Conservation (phyloP, 208 protist species). For the Acanthamoeba sp. region DNA sequence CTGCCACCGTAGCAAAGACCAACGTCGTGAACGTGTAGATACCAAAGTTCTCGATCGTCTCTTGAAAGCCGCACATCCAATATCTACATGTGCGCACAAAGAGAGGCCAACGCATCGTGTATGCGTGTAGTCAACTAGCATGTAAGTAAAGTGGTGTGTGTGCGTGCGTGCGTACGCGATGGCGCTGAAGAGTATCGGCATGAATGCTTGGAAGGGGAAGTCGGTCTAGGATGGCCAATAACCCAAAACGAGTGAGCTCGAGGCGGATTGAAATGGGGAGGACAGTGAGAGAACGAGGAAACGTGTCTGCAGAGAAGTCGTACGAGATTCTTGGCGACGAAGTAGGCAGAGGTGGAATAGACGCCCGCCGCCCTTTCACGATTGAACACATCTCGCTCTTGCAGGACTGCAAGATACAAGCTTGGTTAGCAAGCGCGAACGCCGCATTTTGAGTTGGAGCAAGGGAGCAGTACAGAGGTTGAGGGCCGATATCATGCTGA, state of each 20-base stretch:
- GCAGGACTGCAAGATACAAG: neutral
- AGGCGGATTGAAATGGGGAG: neutral
- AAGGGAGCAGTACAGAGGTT: conserved; percentile 1
- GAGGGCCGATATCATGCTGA: conserved; percentile 7
- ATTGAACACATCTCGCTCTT: conserved; percentile 3
- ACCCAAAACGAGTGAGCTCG: neutral
- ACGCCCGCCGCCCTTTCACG: conserved; percentile 3
- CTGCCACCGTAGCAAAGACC: neutral
- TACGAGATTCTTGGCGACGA: conserved; percentile 8
- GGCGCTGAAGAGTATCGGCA: conserved; percentile 1
- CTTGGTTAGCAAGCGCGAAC: neutral
- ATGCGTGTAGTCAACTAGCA: no score
- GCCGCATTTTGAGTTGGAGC: neutral
- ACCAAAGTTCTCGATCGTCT: neutral
- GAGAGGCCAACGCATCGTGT: no score
- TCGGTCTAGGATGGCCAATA: neutral
- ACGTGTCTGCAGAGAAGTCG: no score
- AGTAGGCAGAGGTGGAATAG: neutral
- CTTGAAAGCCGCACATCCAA: conserved; percentile 40
- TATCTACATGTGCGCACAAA: neutral
- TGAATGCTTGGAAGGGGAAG: neutral
- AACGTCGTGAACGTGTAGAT: neutral
- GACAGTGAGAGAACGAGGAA: no score
- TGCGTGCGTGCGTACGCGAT: neutral
- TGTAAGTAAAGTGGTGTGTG: neutral